Percentiles rank a stretch among this genome's conserved stretches.
Evolutionary conservation across 106 monocot species (phyloP).

Genomic region (Dioscorea zingiberensis): DNA sequence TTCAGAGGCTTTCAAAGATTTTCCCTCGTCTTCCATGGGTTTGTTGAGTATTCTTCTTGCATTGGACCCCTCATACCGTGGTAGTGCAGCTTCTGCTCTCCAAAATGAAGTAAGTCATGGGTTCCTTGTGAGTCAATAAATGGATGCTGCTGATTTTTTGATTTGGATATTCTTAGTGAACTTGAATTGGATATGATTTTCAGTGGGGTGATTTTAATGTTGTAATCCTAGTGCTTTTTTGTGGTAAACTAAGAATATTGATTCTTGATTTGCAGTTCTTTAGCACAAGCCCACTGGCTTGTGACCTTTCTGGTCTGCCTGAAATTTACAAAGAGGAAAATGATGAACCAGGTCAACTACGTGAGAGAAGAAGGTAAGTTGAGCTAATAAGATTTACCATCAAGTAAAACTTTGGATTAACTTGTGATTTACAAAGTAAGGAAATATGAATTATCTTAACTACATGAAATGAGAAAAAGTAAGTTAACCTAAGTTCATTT

Average conservation of each 20-base stretch:
- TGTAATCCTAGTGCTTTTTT: background rate
- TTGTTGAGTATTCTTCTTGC: constrained; percentile 31
- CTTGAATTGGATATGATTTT: too few species aligned
- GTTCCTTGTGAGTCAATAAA: background rate
- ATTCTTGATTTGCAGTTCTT: constrained; percentile 26
- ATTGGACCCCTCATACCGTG: constrained; percentile 31
- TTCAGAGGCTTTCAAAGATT: constrained; percentile 25
- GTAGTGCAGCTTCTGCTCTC: constrained; percentile 35
- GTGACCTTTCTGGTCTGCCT: constrained; percentile 31
- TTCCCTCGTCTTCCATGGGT: constrained; percentile 25
- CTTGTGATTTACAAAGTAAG: too few species aligned
- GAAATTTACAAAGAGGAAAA: constrained; percentile 17
- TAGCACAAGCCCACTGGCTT: constrained; percentile 22
- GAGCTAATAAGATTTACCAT: too few species aligned
- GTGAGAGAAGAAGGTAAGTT: constrained; percentile 21
- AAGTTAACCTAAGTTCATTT: too few species aligned
- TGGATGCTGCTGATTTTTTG: too few species aligned
- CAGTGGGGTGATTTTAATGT: too few species aligned
- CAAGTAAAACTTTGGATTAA: too few species aligned
- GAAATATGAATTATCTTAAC: too few species aligned
- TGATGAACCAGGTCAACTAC: constrained; percentile 12
- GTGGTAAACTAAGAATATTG: background rate
- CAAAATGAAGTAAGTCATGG: constrained; percentile 22
- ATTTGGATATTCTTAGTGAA: too few species aligned
- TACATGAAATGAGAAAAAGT: too few species aligned